phyloP scores from a whole-genome alignment of 1,284 basidiomycete species.

The Irpex lacteus region DNA sequence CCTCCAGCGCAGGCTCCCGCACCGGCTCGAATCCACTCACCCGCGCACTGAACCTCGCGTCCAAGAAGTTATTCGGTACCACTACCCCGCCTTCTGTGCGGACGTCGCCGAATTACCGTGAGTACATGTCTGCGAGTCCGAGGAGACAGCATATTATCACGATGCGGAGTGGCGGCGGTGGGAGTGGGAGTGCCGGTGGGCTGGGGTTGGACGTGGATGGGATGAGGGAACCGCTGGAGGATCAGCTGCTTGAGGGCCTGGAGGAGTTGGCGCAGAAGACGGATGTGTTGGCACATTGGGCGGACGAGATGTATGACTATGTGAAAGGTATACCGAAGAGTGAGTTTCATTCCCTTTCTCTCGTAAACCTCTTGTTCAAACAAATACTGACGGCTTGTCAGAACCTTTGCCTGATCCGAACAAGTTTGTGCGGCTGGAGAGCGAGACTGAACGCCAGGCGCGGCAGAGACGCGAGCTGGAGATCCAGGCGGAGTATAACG shows the following conservation, averaged over 20 bases:
- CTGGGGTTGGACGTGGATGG: conserved; percentile 27
- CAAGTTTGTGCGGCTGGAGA: conserved; percentile 67
- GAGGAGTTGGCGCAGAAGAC: conserved; percentile 96
- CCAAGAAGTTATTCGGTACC: conserved; percentile 86
- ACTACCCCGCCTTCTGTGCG: conserved; percentile 23
- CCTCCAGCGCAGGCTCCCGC: conserved; percentile 56
- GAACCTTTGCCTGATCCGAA: conserved; percentile 73
- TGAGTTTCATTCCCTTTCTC: conserved; percentile 36
- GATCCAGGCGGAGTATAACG: conserved; percentile 74
- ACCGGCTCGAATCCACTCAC: conserved; percentile 74
- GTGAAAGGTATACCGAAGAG: conserved; percentile 77
- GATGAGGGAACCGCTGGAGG: conserved; percentile 76
- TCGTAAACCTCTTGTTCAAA: background rate
- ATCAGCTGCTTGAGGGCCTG: conserved; percentile 69
- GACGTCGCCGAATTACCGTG: conserved; percentile 26
- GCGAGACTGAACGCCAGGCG: conserved; percentile 70
- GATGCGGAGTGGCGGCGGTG: conserved; percentile 16
- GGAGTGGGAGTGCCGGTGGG: too few species aligned
- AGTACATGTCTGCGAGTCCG: conserved; percentile 44
- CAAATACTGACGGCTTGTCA: conserved; percentile 27
- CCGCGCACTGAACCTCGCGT: conserved; percentile 84
- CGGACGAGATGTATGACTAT: conserved; percentile 87
- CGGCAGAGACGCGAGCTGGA: conserved; percentile 63
- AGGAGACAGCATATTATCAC: conserved; percentile 41
- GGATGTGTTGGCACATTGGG: conserved; percentile 89